Conservation (phyloP, 1,284 basidiomycete species). For the Ganoderma resinaceum region DNA sequence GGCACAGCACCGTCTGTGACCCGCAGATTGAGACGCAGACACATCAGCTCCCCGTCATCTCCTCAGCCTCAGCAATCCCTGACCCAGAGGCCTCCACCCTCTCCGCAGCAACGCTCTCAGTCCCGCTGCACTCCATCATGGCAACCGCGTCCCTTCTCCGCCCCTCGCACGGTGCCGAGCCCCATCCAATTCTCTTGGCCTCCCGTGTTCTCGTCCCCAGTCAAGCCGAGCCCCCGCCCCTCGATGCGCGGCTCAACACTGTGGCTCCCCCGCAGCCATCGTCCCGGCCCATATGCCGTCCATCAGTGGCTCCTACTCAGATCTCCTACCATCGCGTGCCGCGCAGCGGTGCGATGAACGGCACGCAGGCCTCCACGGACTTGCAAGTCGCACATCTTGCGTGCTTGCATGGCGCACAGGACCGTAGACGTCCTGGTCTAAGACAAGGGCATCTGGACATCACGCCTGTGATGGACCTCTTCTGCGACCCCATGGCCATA, state of each 20-base stretch:
- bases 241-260: not conserved
- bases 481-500: not conserved
- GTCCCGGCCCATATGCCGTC: not conserved
- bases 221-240: not conserved
- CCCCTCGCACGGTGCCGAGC: slow-evolving; percentile 5
- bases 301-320: slow-evolving; percentile 18
- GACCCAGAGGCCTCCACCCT: not conserved
- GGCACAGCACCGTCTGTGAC: slow-evolving; percentile 10
- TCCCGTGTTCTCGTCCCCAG: not conserved
- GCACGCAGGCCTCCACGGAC: not conserved
- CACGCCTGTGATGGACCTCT: not conserved
- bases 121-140: slow-evolving; percentile 13
- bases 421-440: not conserved
- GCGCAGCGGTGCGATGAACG: not conserved
- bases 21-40: not conserved
- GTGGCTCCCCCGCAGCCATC: not conserved
- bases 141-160: slow-evolving; percentile 18
- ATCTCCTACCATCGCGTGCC: slow-evolving; percentile 7
- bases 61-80: slow-evolving; percentile 18
- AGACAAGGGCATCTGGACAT: not conserved
- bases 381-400: not conserved
- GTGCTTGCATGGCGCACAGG: not conserved
- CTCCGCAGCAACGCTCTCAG: slow-evolving; percentile 7
- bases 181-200: not conserved
- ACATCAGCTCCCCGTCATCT: slow-evolving; percentile 17